Conservation (phyloP, 345 rosid species). For the Acer saccharum region DNA sequence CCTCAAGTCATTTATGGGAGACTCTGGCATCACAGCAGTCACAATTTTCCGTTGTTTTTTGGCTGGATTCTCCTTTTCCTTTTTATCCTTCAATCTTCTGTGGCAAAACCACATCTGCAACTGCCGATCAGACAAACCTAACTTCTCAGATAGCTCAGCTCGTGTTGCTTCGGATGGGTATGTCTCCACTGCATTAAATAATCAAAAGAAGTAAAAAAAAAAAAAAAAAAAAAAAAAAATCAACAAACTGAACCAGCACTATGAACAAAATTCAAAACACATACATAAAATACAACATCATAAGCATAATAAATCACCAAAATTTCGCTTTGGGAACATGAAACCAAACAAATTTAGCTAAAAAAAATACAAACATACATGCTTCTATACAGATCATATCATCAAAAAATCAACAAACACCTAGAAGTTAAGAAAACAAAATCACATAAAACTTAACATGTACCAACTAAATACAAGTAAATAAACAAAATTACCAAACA, state of each 20-base stretch:
- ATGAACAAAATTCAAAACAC: neutral
- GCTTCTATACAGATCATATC: neutral
- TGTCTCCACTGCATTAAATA: conserved; percentile 62
- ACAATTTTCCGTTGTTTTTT: conserved; percentile 50
- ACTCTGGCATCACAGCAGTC: conserved; percentile 29
- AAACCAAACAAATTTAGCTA: neutral
- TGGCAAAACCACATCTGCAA: conserved; percentile 99
- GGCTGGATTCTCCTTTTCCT: conserved; percentile 43
- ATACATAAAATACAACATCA: neutral
- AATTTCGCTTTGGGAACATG: neutral
- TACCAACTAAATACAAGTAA: neutral
- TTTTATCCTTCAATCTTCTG: conserved; percentile 92
- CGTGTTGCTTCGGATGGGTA: conserved; percentile 84
- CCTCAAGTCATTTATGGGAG: conserved; percentile 48
- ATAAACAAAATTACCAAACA: neutral
- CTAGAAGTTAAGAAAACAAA: neutral
- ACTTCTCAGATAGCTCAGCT: conserved; percentile 71
- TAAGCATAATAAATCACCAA: conserved; percentile 6
- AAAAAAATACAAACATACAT: neutral
- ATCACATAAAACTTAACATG: neutral
- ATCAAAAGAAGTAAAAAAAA: neutral
- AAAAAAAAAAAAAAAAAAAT: conserved; percentile 2
- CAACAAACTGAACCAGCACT: conserved; percentile 7
- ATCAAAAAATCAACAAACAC: neutral
- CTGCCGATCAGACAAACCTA: conserved; percentile 92